Percentiles rank a stretch among this genome's conserved stretches.
Evolutionary conservation across 805 yeast genomes (phyloP).

Genomic region (Pichia kluyveri): DNA sequence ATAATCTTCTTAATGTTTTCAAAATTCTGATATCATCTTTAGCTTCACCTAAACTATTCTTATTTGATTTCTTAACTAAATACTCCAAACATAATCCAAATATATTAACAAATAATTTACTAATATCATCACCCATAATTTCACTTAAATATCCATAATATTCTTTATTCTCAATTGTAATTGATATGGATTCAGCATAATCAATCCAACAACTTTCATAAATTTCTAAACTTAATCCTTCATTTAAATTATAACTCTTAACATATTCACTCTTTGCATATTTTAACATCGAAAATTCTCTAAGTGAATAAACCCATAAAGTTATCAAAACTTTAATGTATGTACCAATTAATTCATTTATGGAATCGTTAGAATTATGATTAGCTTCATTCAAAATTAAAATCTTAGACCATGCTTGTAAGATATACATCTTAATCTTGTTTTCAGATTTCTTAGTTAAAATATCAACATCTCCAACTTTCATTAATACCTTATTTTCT

Average conservation of each 20-base stretch:
- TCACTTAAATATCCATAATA: slow-evolving; percentile 36
- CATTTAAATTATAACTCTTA: slow-evolving; percentile 24
- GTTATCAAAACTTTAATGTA: slow-evolving; percentile 58
- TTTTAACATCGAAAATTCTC: slow-evolving; percentile 64
- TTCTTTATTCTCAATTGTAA: slow-evolving; percentile 38
- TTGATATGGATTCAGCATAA: slow-evolving; percentile 66
- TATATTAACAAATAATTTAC: slow-evolving; percentile 65
- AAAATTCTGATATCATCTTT: slow-evolving; percentile 28
- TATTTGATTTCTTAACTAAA: slow-evolving; percentile 36
- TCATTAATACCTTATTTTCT: slow-evolving; percentile 26
- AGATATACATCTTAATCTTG: slow-evolving; percentile 48
- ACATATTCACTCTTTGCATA: slow-evolving; percentile 29
- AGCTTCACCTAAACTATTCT: slow-evolving; percentile 9
- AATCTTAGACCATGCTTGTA: slow-evolving; percentile 61
- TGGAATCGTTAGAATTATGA: slow-evolving; percentile 24
- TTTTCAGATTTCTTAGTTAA: slow-evolving; percentile 37
- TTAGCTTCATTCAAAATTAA: slow-evolving; percentile 32
- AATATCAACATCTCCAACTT: slow-evolving; percentile 48
- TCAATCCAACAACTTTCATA: slow-evolving; percentile 67
- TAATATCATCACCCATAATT: slow-evolving; percentile 42
- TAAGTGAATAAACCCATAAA: slow-evolving; percentile 67
- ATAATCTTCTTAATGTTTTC: slow-evolving; percentile 45
- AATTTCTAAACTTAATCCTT: slow-evolving; percentile 34
- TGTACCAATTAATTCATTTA: slow-evolving; percentile 42
- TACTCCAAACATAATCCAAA: slow-evolving; percentile 81